A percentile compares a stretch with the other conserved stretches of the same genome.
Evolutionary conservation across 2,329 filamentous ascomycete genomes (phyloP).

Genomic region (Mycocentrospora acerina): DNA sequence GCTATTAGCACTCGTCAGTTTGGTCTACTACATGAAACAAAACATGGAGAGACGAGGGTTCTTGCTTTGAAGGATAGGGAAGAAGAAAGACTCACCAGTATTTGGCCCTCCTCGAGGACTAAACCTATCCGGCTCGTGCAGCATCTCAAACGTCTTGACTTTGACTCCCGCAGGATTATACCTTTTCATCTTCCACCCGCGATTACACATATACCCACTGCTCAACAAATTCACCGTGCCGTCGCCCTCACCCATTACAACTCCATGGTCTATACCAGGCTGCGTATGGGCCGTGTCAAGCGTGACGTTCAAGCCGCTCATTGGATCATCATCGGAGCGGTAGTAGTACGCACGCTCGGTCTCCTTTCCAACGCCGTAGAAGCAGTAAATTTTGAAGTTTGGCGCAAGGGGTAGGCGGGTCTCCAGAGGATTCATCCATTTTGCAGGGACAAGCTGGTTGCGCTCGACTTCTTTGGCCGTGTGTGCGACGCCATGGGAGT

Average conservation of each 20-base stretch:
- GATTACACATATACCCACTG: slow-evolving; percentile 94
- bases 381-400: slow-evolving; percentile 92
- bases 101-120: slow-evolving; percentile 73
- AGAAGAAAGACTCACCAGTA: slow-evolving; percentile 50
- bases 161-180: slow-evolving; percentile 86
- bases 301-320: slow-evolving; percentile 66
- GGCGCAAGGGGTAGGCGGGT: slow-evolving; percentile 83
- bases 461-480: slow-evolving; percentile 77
- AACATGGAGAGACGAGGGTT: neutral
- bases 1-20: slow-evolving; percentile 49
- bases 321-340: slow-evolving; percentile 65
- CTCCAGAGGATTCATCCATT: slow-evolving; percentile 96
- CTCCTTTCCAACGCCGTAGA: slow-evolving; percentile 92
- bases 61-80: neutral
- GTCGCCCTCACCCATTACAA: slow-evolving; percentile 94
- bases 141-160: slow-evolving; percentile 91
- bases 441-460: slow-evolving; percentile 55
- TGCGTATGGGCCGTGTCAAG: slow-evolving; percentile 55
- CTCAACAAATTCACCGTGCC: slow-evolving; percentile 94
- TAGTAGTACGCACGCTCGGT: slow-evolving; percentile 95
- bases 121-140: slow-evolving; percentile 90
- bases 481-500: slow-evolving; percentile 86
- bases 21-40: neutral
- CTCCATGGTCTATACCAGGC: slow-evolving; percentile 71
- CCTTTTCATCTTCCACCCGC: slow-evolving; percentile 88